These are phyloP conservation scores for Euclidium syriacum DNA, from an alignment of 345 rosid species.

Conservation along the genomic window DNA sequence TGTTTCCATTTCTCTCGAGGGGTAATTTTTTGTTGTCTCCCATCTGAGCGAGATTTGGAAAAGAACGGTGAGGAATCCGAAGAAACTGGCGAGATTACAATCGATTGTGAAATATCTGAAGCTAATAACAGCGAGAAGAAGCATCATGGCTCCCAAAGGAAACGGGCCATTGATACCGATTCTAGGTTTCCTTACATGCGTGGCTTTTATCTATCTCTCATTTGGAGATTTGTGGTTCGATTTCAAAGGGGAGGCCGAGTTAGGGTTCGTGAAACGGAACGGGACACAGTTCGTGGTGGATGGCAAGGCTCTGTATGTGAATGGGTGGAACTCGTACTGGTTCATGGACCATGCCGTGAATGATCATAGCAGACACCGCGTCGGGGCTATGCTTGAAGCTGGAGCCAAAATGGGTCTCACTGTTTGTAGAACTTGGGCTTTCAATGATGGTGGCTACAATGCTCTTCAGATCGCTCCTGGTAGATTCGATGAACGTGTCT, in stretches of 20 bases:
- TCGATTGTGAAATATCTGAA: constrained; percentile 10
- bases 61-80: not conserved
- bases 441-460: constrained; percentile 84
- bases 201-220: constrained; percentile 65
- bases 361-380: constrained; percentile 52
- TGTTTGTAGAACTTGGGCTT: constrained; percentile 97
- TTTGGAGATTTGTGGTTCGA: constrained; percentile 54
- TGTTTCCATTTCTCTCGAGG: not conserved
- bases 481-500: constrained; percentile 75
- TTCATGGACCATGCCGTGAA: constrained; percentile 85
- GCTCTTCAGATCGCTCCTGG: constrained; percentile 96
- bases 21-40: not conserved
- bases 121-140: constrained; percentile 22
- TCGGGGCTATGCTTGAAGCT: constrained; percentile 63
- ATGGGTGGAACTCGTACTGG: constrained; percentile 98
- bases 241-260: constrained; percentile 27
- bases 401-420: constrained; percentile 92
- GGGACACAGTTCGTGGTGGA: constrained; percentile 70
- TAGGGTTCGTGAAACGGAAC: constrained; percentile 61
- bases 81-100: constrained; percentile 21
- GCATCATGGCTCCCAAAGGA: constrained; percentile 43
- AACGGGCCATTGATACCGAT: constrained; percentile 62
- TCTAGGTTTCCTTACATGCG: constrained; percentile 75
- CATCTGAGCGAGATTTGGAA: not conserved
- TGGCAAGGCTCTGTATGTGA: constrained; percentile 55